Base-by-base conservation (phyloP, 768 basidiomycete genomes). In the Leccinum boreale region DNA sequence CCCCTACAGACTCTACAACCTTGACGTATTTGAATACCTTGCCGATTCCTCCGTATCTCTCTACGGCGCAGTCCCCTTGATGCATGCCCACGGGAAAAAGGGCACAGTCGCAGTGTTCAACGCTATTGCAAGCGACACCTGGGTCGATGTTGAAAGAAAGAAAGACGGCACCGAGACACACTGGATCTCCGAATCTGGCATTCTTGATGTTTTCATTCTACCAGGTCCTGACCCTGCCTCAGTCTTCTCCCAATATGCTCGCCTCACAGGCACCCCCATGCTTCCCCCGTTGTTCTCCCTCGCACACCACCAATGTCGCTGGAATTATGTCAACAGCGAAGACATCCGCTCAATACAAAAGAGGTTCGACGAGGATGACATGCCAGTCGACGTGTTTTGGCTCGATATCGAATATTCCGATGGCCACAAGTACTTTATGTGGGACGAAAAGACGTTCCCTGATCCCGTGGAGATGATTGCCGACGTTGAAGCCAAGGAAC, bases 121-220 rank as follows among this genome's bases (percentile, higher is more conserved):
- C 65, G 86, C 88, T 4, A 79, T 94, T 19, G 92, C 76, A 0
- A 95, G 94, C 1, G 97, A 99, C 67, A 93, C 94, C 0, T 98
- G 92, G 89, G 88, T 99, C 50, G 97, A 98, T 68, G 82, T 98
- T 31, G 85, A 79, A 72, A 85, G 5, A 75, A 81, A 3, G 12
- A 51, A 68, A 17, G 55, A 79, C 60, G 89, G 90, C 8, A 90
- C 91, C 0, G 80, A 88, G 62, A 94, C 96, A 0, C 97, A 98
- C 70, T 99, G 96, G 97, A 86, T 98, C 61, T 94, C 95, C 7
- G 97, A 99, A 73, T 94, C 93, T 4, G 97, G 97, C 46, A 94
- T 98, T 59, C 81, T 99, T 53, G 96, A 99, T 71, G 71, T 97
- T 10, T 92, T 98, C 76, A 78, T 99, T 64, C 83, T 98, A 55